Evolutionary conservation across 768 basidiomycete species (phyloP).

Genomic region (Suillus subalutaceus): DNA sequence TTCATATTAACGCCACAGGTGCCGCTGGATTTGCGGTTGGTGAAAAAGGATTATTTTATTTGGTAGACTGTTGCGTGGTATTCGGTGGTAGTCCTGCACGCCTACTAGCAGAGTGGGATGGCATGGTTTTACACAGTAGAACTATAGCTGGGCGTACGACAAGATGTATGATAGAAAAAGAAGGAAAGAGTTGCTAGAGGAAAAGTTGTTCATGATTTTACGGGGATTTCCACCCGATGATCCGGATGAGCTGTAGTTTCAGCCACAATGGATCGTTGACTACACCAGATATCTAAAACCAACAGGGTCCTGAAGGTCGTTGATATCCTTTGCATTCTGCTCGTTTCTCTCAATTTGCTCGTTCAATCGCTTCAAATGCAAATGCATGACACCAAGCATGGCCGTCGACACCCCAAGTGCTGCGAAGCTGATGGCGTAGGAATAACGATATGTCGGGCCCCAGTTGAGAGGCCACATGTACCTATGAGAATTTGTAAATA

Average conservation of each 20-base stretch:
- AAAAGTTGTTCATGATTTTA: not conserved
- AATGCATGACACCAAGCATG: slow-evolving; percentile 48
- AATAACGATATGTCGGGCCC: slow-evolving; percentile 67
- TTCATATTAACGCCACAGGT: slow-evolving; percentile 24
- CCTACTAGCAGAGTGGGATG: no score
- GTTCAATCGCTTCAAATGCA: slow-evolving; percentile 44
- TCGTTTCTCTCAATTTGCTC: slow-evolving; percentile 39
- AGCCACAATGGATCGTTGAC: not conserved
- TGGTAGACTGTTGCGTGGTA: not conserved
- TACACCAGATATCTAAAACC: slow-evolving; percentile 10
- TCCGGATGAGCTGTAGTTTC: not conserved
- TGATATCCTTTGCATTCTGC: not conserved
- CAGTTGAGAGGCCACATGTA: slow-evolving; percentile 66
- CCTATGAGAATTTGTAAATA: slow-evolving; percentile 27
- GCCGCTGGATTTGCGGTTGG: not conserved
- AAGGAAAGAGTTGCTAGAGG: not conserved
- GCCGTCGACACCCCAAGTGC: slow-evolving; percentile 51
- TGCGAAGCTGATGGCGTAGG: slow-evolving; percentile 71
- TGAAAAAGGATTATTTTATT: not conserved
- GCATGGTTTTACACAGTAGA: no score
- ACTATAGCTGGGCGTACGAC: no score
- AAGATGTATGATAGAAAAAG: not conserved
- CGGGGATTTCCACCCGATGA: not conserved
- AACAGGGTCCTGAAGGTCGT: not conserved
- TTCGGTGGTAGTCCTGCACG: no score